Percentiles rank a stretch among this genome's conserved stretches.
Conservation (phyloP, 148 eudicot genomes). For the Persicaria maculosa region DNA sequence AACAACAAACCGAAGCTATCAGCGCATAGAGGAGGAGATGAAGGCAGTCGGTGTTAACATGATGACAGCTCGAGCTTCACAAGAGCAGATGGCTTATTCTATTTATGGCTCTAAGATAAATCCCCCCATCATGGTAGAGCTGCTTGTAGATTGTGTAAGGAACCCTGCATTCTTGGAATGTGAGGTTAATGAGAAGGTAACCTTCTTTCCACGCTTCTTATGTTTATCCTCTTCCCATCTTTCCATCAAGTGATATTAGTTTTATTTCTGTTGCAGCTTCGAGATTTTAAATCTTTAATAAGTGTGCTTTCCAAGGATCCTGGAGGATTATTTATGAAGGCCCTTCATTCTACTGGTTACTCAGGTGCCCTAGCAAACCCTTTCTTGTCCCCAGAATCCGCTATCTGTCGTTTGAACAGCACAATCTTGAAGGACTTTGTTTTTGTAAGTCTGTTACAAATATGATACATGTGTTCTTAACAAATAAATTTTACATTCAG, state of each 20-base stretch:
- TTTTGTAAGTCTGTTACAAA: slow-evolving; percentile 42
- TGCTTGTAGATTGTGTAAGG: slow-evolving; percentile 85
- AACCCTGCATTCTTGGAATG: slow-evolving; percentile 95
- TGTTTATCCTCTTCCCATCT: not conserved
- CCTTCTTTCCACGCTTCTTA: not conserved
- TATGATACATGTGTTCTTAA: not conserved
- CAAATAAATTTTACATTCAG: too few species aligned
- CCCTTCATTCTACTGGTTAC: slow-evolving; percentile 81
- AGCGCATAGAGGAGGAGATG: not conserved
- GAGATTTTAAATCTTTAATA: slow-evolving; percentile 63
- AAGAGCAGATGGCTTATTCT: slow-evolving; percentile 86
- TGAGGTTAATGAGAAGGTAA: slow-evolving; percentile 95
- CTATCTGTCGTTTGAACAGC: slow-evolving; percentile 48
- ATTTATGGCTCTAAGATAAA: not conserved
- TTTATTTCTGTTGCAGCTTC: slow-evolving; percentile 33
- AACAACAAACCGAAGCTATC: not conserved
- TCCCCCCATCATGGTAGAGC: slow-evolving; percentile 57
- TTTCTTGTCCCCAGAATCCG: slow-evolving; percentile 76
- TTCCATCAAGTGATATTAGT: slow-evolving; percentile 10
- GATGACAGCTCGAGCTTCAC: slow-evolving; percentile 21
- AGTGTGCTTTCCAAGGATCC: slow-evolving; percentile 76
- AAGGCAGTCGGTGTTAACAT: not conserved
- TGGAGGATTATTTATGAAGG: slow-evolving; percentile 69
- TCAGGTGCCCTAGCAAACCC: slow-evolving; percentile 62
- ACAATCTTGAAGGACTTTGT: slow-evolving; percentile 51